Percentiles rank a stretch among this genome's conserved stretches.
These are phyloP conservation scores for Agrocybe praecox DNA, from an alignment of 768 basidiomycete species.

Conservation along the genomic window DNA sequence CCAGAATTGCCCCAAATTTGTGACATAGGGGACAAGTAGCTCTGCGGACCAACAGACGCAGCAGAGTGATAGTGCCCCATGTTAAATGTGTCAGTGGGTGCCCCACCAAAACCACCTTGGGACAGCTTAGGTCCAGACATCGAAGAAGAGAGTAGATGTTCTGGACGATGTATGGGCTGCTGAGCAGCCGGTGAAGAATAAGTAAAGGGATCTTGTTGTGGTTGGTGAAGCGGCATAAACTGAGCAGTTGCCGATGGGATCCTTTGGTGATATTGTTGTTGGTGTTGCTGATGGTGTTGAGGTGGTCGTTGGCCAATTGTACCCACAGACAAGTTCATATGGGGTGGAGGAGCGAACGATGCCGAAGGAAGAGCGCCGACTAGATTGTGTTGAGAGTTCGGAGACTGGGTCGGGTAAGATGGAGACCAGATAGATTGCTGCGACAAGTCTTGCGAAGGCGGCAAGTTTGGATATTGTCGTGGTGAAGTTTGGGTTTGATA, in stretches of 20 bases:
- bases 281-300: constrained; percentile 23
- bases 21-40: constrained; percentile 28
- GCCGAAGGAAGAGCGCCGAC: constrained; percentile 23
- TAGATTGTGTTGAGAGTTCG: constrained; percentile 31
- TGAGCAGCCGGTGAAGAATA: constrained; percentile 23
- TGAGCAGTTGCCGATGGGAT: constrained; percentile 25
- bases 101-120: constrained; percentile 9
- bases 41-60: constrained; percentile 28
- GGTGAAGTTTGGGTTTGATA: constrained; percentile 32
- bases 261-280: constrained; percentile 28
- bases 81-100: constrained; percentile 13
- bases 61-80: constrained; percentile 28
- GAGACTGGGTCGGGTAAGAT: constrained; percentile 28
- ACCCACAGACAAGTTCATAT: constrained; percentile 7
- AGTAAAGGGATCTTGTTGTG: constrained; percentile 27
- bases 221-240: constrained; percentile 22
- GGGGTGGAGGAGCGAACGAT: constrained; percentile 19
- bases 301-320: constrained; percentile 8
- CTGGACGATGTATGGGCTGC: constrained; percentile 24
- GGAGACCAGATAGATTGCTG: constrained; percentile 41
- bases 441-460: constrained; percentile 25
- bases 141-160: constrained; percentile 17
- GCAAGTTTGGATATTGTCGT: constrained; percentile 24
- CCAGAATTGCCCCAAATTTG: constrained; percentile 38
- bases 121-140: constrained; percentile 16